A percentile compares a stretch with the other conserved stretches of the same genome.
These are phyloP conservation scores for Posidonia oceanica DNA, from an alignment of 116 monocot genomes.

Conservation along the genomic window DNA sequence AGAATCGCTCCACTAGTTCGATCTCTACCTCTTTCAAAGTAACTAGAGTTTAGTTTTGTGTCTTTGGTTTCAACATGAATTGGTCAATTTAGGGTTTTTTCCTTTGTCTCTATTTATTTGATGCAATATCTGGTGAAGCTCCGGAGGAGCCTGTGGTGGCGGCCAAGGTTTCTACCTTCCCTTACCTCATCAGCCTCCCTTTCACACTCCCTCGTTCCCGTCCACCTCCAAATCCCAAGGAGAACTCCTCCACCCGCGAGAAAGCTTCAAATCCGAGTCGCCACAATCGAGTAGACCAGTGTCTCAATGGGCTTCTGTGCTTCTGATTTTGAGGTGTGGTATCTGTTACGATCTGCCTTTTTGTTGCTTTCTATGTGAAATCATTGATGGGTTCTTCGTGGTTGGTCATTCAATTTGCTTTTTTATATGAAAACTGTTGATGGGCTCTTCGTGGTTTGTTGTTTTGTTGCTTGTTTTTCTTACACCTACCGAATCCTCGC, in stretches of 20 bases:
- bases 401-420: not conserved
- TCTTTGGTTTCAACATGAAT: too few species aligned
- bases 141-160: too few species aligned
- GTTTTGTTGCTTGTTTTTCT: not conserved
- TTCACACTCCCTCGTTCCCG: not conserved
- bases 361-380: too few species aligned
- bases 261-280: constrained; percentile 39
- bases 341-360: not conserved
- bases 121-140: too few species aligned
- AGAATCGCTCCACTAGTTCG: too few species aligned
- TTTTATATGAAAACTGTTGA: too few species aligned
- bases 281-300: constrained; percentile 51
- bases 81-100: too few species aligned
- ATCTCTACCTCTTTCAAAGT: too few species aligned
- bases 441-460: too few species aligned
- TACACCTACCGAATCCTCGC: constrained; percentile 82
- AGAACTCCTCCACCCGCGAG: not conserved
- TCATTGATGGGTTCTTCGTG: not conserved
- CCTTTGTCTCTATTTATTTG: too few species aligned
- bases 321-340: constrained; percentile 69
- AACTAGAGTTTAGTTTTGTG: too few species aligned
- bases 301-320: constrained; percentile 56
- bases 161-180: too few species aligned
- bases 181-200: not conserved
- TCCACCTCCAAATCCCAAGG: not conserved